Base-by-base conservation (phyloP, 768 basidiomycete species). In the Russula virescens region DNA sequence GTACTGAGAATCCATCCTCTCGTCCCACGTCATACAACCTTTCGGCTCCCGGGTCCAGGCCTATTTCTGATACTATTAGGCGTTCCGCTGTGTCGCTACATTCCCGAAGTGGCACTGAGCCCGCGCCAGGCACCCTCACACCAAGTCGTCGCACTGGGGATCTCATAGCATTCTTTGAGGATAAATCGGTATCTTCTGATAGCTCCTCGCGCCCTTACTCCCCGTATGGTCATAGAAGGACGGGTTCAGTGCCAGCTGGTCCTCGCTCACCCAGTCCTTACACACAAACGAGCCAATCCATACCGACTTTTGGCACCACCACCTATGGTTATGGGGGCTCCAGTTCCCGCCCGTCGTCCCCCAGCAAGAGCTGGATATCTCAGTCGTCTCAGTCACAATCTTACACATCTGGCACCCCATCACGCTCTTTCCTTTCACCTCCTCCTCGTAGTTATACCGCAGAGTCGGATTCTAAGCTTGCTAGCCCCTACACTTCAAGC, bases 121-220 rank as follows among this genome's bases (percentile, higher is more conserved):
- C 85, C 2, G 75, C 72, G 63, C 25, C 66, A 16, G 60, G 67
- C 60, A 54, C n/a, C 28, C 46, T 80, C 49, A 82, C 83, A 2
- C 77, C 64, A 28, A 73, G 75, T n/a, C 71, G 85, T 40, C 82
- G 87, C 18, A 79, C 88, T 0, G 86, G 79, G 16, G 85, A 88
- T 58, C 80, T 92, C 53, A 87, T 88, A 43, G 88, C 89, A 0
- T 83, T 86, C 31, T 92, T 91, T 62, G 90, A 86, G 64, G 79
- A 81, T 62, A 78, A 76, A 60, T 76, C 80, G 9, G 75, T 80
- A 10, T 75, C 74, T 34, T 77, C 77, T 42, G 66, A 45, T 58
- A 55, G 18, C 51, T 58, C 31, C 47, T 66, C 23, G 74, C 77
- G 2, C 70, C 18, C 75, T 2, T 62, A 62, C 5, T 68, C 73